Conservation (phyloP, 2,329 filamentous ascomycete genomes). For the Penicillium sp. region DNA sequence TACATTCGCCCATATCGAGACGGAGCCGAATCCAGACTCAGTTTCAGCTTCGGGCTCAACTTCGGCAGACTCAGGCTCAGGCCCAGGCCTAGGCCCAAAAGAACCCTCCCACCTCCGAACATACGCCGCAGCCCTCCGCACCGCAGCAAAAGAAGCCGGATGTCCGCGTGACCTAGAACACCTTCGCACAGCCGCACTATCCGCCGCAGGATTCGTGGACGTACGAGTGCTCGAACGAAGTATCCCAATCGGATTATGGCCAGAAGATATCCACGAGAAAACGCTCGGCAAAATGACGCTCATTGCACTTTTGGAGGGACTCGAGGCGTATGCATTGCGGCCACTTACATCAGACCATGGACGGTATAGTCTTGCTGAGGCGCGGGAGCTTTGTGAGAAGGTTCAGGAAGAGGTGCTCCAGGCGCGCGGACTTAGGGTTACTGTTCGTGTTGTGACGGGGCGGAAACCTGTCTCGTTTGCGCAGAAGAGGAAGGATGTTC, state of each 20-base stretch:
- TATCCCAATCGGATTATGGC: constrained; percentile 45
- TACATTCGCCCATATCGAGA: too few species aligned
- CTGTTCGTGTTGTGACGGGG: constrained; percentile 35
- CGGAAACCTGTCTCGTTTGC: constrained; percentile 31
- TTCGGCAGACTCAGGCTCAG: too few species aligned
- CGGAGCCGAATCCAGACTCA: too few species aligned
- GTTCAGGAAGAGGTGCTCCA: constrained; percentile 42
- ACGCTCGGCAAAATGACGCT: constrained; percentile 48
- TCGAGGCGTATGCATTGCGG: constrained; percentile 45
- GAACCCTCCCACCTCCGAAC: constrained; percentile 40
- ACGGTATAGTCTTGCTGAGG: constrained; percentile 40
- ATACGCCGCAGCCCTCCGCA: constrained; percentile 38
- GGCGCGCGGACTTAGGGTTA: constrained; percentile 29
- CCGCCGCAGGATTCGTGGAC: constrained; percentile 50
- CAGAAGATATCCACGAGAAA: constrained; percentile 36
- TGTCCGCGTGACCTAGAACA: constrained; percentile 49
- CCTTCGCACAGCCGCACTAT: constrained; percentile 45
- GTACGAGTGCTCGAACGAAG: constrained; percentile 43
- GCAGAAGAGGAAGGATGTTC: constrained; percentile 16
- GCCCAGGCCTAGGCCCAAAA: too few species aligned
- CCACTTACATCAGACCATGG: constrained; percentile 35
- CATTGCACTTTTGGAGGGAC: constrained; percentile 44
- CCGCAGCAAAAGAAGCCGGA: constrained; percentile 45
- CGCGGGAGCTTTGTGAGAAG: constrained; percentile 42
- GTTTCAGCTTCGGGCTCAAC: too few species aligned